These are phyloP conservation scores for Chenopodium quinoa DNA, from an alignment of 148 eudicot genomes.

Conservation along the genomic window DNA sequence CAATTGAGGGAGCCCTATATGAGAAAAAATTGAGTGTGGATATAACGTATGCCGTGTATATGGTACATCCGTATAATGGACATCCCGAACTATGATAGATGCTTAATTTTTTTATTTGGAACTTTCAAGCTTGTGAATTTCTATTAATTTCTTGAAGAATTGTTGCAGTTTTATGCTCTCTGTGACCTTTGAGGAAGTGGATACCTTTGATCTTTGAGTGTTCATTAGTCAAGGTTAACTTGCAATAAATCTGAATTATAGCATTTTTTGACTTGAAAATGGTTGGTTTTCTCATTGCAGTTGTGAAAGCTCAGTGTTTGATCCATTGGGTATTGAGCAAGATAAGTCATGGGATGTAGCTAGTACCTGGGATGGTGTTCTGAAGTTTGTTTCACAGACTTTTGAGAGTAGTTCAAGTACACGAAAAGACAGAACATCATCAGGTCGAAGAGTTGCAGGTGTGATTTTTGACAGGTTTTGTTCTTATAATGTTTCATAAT, in stretches of 20 bases:
- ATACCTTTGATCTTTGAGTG: neutral
- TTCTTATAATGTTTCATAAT: neutral
- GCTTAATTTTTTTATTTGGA: neutral
- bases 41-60: no score
- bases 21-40: no score
- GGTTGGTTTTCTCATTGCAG: neutral
- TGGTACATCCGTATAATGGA: no score
- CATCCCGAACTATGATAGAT: no score
- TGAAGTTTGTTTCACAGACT: constrained; percentile 46
- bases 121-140: neutral
- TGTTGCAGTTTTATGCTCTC: neutral
- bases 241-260: no score
- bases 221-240: neutral
- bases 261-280: neutral
- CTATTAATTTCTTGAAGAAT: neutral
- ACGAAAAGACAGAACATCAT: constrained; percentile 64
- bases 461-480: constrained; percentile 14
- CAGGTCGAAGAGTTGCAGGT: constrained; percentile 92
- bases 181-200: constrained; percentile 8
- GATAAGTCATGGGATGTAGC: constrained; percentile 45
- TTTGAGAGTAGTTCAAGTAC: constrained; percentile 72
- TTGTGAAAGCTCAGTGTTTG: constrained; percentile 56
- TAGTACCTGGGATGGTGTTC: constrained; percentile 61
- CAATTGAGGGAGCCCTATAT: no score
- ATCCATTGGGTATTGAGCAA: constrained; percentile 74